Percentiles rank a stretch among this genome's conserved stretches.
phyloP scores from a whole-genome alignment of 2,329 filamentous ascomycete genomes.

The Diaporthe sp. region DNA sequence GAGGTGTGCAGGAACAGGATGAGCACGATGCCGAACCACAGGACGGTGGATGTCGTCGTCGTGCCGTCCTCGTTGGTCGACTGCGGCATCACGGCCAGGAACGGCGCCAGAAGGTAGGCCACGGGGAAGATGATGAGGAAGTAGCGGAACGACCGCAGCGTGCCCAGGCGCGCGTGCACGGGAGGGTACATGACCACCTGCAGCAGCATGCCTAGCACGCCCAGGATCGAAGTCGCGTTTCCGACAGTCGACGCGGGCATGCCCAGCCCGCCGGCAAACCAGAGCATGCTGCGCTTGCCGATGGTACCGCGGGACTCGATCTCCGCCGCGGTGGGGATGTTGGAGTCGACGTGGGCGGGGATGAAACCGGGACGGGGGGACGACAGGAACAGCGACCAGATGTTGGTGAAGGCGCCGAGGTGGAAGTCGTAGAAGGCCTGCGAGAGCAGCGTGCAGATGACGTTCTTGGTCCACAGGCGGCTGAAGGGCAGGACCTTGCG shows the following conservation, averaged over 20 bases:
- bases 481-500: constrained; percentile 46
- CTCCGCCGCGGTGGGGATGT: constrained; percentile 15
- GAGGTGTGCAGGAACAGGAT: constrained; percentile 77
- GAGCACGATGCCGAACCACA: constrained; percentile 65
- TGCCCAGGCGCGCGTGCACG: constrained; percentile 72
- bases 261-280: constrained; percentile 74
- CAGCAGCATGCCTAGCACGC: constrained; percentile 74
- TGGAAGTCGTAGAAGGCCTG: constrained; percentile 79
- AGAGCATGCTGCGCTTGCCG: constrained; percentile 52
- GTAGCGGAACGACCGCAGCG: constrained; percentile 72
- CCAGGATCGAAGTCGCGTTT: constrained; percentile 75
- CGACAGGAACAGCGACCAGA: constrained; percentile 77
- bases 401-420: constrained; percentile 73
- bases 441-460: constrained; percentile 65
- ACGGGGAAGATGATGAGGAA: constrained; percentile 75
- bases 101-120: constrained; percentile 75
- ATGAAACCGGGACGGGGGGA: constrained; percentile 62
- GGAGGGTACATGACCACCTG: constrained; percentile 77
- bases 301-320: constrained; percentile 42
- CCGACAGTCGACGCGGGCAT: constrained; percentile 75
- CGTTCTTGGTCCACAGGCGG: constrained; percentile 59
- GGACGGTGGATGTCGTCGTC: constrained; percentile 44
- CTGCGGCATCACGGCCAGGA: constrained; percentile 70
- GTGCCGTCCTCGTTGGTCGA: constrained; percentile 28
- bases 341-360: constrained; percentile 33